phyloP scores from a whole-genome alignment of 2,329 filamentous ascomycete species.

The Cercospora sp. region DNA sequence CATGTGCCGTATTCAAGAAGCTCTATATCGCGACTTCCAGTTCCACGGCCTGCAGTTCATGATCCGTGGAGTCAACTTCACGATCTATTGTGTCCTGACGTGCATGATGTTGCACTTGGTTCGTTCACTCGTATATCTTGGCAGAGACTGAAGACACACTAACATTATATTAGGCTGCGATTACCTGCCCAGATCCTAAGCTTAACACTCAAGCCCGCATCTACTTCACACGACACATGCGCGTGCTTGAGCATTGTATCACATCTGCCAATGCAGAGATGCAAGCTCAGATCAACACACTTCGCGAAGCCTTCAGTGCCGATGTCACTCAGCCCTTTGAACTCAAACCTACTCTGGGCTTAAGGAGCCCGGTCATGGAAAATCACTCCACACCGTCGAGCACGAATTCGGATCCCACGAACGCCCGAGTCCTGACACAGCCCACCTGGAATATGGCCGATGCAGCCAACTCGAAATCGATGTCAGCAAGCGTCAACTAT shows the following conservation, averaged over 20 bases:
- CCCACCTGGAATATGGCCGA: constrained; percentile 30
- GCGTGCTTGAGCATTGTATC: constrained; percentile 83
- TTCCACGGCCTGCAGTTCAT: constrained; percentile 82
- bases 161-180: constrained; percentile 62
- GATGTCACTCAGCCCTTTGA: constrained; percentile 83
- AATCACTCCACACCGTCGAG: constrained; percentile 27
- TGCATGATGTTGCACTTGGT: constrained; percentile 93
- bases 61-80: constrained; percentile 92
- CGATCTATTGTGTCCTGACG: constrained; percentile 86
- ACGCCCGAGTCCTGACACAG: constrained; percentile 13
- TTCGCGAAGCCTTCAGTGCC: constrained; percentile 87
- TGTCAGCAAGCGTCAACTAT: constrained; percentile 31
- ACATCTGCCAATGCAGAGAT: constrained; percentile 81
- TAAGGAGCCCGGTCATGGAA: constrained; percentile 66
- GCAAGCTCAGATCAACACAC: constrained; percentile 82
- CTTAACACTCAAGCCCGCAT: constrained; percentile 81
- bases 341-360: constrained; percentile 72
- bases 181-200: constrained; percentile 89
- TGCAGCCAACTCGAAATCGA: constrained; percentile 26
- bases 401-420: constrained; percentile 21
- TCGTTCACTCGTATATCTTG: constrained; percentile 44
- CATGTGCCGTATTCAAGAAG: constrained; percentile 84
- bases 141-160: neutral
- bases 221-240: constrained; percentile 92
- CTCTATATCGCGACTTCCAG: constrained; percentile 72